These are phyloP conservation scores for Oryza glumipatula DNA, from an alignment of 176 grass and related monocot genomes.

Conservation along the genomic window DNA sequence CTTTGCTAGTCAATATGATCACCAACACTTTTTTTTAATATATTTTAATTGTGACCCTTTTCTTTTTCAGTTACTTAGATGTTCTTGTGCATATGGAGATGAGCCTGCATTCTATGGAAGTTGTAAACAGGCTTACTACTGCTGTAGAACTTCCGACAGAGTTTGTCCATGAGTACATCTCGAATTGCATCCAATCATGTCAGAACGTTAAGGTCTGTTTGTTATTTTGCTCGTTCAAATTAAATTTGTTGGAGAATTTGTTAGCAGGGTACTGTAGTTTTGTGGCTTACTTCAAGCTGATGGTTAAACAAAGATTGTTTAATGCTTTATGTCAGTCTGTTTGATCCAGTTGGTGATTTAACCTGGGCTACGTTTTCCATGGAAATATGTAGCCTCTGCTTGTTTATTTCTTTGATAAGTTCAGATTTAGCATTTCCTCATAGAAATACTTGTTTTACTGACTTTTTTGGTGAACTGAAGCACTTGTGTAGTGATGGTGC, in stretches of 20 bases:
- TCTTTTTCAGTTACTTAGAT: constrained; percentile 68
- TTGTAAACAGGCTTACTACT: constrained; percentile 98
- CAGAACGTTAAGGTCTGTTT: constrained; percentile 94
- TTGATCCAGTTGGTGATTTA: constrained; percentile 1
- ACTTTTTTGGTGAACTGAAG: constrained; percentile 4
- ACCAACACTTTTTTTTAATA: background rate
- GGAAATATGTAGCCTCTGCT: constrained; percentile 4
- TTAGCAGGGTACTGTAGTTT: background rate
- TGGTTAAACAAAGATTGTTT: background rate
- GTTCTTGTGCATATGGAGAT: constrained; percentile 99
- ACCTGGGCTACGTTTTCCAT: constrained; percentile 6
- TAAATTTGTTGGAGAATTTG: background rate
- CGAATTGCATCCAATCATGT: constrained; percentile 96
- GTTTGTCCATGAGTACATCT: constrained; percentile 98
- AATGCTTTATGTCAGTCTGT: background rate
- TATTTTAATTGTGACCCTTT: constrained; percentile 29
- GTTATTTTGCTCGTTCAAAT: constrained; percentile 29
- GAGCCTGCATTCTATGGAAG: constrained; percentile 99
- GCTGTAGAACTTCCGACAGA: constrained; percentile 91
- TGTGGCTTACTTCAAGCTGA: constrained; percentile 20
- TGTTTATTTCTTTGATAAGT: constrained; percentile 6
- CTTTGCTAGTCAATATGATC: constrained; percentile 8
- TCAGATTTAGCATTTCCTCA: constrained; percentile 7
- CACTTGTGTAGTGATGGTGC: background rate
- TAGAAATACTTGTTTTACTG: constrained; percentile 2